Percentiles rank a stretch among this genome's conserved stretches.
Conservation (phyloP, 1,284 basidiomycete species). For the Jaminaea rosea region DNA sequence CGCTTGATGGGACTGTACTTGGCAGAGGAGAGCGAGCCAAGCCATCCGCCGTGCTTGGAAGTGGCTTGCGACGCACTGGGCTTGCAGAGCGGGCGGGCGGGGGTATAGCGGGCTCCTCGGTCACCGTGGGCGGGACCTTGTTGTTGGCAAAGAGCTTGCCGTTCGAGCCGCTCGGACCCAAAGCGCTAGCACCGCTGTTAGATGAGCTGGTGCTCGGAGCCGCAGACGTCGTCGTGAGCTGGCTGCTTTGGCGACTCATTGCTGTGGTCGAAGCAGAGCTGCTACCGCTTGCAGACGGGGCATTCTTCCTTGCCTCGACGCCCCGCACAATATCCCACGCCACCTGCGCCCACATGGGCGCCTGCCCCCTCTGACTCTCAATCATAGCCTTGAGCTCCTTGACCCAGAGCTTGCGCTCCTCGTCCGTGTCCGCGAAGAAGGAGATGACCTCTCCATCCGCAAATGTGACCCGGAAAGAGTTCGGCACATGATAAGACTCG, state of each 20-base stretch:
- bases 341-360: slow-evolving; percentile 37
- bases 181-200: neutral
- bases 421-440: slow-evolving; percentile 85
- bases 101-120: too few species aligned
- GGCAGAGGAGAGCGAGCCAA: too few species aligned
- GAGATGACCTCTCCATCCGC: slow-evolving; percentile 68
- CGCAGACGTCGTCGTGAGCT: neutral
- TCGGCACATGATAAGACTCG: slow-evolving; percentile 60
- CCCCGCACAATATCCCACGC: slow-evolving; percentile 9
- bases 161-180: neutral
- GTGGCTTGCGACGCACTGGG: too few species aligned
- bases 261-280: neutral
- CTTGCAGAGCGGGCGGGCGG: too few species aligned
- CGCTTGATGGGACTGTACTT: too few species aligned
- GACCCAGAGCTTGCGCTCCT: slow-evolving; percentile 77
- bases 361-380: slow-evolving; percentile 14
- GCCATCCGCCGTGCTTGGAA: too few species aligned
- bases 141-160: neutral
- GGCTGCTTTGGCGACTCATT: too few species aligned
- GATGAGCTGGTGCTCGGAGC: neutral
- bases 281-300: too few species aligned
- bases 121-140: neutral
- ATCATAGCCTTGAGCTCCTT: slow-evolving; percentile 46
- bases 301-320: too few species aligned
- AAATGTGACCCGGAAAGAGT: slow-evolving; percentile 79